Conservation (phyloP, 139 green algal genomes). For the Monoraphidium neglectum region DNA sequence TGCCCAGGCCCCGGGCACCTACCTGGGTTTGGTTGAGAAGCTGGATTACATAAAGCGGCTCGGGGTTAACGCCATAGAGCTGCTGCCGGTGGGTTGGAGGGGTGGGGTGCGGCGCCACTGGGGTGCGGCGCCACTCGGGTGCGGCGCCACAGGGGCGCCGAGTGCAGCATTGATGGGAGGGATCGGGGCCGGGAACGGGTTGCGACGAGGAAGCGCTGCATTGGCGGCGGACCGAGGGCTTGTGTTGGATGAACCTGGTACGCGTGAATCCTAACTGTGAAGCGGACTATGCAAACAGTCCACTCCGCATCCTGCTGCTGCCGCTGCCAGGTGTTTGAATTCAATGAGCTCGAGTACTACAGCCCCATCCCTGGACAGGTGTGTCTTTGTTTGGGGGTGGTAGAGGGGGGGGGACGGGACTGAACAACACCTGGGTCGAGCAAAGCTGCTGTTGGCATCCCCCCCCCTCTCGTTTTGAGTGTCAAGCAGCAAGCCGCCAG, state of each 20-base stretch:
- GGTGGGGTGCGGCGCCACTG: too few species aligned
- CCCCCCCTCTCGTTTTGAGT: not conserved
- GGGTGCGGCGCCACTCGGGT: too few species aligned
- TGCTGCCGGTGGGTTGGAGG: conserved; percentile 86
- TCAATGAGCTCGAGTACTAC: conserved; percentile 99
- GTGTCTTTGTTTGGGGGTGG: too few species aligned
- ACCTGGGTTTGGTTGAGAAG: conserved; percentile 80
- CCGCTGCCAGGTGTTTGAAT: conserved; percentile 61
- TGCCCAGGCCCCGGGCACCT: conserved; percentile 76
- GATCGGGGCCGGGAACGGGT: too few species aligned
- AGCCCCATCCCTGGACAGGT: conserved; percentile 55
- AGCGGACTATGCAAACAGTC: too few species aligned
- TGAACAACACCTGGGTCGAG: too few species aligned
- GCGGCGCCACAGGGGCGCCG: too few species aligned
- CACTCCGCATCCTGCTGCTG: not conserved
- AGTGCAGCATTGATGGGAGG: too few species aligned
- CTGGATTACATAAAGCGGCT: conserved; percentile 93
- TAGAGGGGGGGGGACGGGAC: too few species aligned
- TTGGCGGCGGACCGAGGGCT: too few species aligned
- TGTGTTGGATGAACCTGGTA: not conserved
- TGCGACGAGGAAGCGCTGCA: too few species aligned
- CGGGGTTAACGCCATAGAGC: conserved; percentile 95
- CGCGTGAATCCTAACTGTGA: not conserved
- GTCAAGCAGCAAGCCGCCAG: conserved; percentile 41
- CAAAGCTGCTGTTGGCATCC: not conserved